Percentiles rank a stretch among this genome's conserved stretches.
Evolutionary conservation across 106 monocot species (phyloP).

Genomic region (Posidonia australis): DNA sequence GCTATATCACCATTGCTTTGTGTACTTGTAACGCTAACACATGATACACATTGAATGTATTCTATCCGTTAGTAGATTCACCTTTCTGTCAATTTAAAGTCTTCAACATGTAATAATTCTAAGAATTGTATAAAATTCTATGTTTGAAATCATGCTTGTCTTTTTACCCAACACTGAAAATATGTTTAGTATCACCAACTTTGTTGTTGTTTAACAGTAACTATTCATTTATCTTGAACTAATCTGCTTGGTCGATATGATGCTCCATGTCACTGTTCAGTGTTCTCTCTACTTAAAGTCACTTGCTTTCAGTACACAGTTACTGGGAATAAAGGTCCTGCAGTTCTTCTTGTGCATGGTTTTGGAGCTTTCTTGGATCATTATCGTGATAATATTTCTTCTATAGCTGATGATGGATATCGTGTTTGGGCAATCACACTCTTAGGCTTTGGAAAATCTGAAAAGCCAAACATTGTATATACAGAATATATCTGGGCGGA

Average conservation of each 20-base stretch:
- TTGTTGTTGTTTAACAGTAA: too few relatives aligned
- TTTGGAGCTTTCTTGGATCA: conserved; percentile 95
- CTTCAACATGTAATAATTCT: too few relatives aligned
- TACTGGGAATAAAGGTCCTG: conserved; percentile 61
- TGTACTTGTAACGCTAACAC: not conserved
- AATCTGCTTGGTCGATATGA: not conserved
- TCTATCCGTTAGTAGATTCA: not conserved
- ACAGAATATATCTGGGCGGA: conserved; percentile 80
- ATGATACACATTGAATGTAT: not conserved
- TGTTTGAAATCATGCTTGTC: too few relatives aligned
- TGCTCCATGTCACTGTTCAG: not conserved
- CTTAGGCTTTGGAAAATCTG: conserved; percentile 91
- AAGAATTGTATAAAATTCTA: too few relatives aligned
- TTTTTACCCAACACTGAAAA: too few relatives aligned
- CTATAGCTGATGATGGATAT: conserved; percentile 53
- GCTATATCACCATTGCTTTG: not conserved
- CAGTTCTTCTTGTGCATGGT: conserved; percentile 86
- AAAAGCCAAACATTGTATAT: conserved; percentile 81
- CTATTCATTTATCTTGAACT: too few relatives aligned
- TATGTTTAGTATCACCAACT: too few relatives aligned
- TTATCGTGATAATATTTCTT: conserved; percentile 78
- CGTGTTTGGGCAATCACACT: conserved; percentile 91
- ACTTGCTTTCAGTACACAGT: conserved; percentile 58
- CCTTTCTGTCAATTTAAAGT: not conserved
- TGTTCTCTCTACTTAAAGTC: not conserved